phyloP scores from a whole-genome alignment of 2,329 filamentous ascomycete species.

The Parasarocladium wereldwijsianum region DNA sequence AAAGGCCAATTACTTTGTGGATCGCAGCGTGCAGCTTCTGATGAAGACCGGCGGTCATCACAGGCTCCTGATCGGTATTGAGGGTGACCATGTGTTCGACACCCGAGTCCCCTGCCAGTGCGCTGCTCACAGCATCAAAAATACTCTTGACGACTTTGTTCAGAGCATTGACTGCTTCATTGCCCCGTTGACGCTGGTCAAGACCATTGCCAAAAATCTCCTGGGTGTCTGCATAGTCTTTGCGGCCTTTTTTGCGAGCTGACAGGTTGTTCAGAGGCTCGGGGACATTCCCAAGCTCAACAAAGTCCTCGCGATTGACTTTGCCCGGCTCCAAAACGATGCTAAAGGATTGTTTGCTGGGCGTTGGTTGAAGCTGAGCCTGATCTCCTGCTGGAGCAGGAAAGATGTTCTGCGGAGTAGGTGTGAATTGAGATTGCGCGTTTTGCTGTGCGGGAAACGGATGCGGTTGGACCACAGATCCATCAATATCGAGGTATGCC shows the following conservation, averaged over 20 bases:
- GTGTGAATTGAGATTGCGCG: conserved; percentile 5
- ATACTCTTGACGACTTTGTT: conserved; percentile 55
- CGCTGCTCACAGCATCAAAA: conserved; percentile 61
- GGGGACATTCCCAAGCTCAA: conserved; percentile 29
- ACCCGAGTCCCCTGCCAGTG: conserved; percentile 39
- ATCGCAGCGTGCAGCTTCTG: conserved; percentile 59
- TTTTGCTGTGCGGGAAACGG: conserved; percentile 1
- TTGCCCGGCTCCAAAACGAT: conserved; percentile 30
- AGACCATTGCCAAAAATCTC: conserved; percentile 46
- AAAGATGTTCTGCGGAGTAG: no score
- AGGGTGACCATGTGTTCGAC: conserved; percentile 38
- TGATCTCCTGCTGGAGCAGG: conserved; percentile 6
- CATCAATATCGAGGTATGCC: conserved; percentile 18
- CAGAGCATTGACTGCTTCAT: conserved; percentile 57
- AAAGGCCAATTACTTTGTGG: conserved; percentile 54
- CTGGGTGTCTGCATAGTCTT: conserved; percentile 34
- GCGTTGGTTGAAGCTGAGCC: conserved; percentile 4
- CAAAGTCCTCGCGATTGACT: conserved; percentile 38
- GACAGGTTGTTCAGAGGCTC: conserved; percentile 34
- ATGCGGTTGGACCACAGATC: conserved; percentile 1
- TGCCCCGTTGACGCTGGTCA: conserved; percentile 70
- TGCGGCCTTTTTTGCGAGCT: conserved; percentile 36
- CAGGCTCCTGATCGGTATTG: conserved; percentile 44
- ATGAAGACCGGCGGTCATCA: conserved; percentile 53
- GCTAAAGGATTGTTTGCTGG: conserved; percentile 18